Conservation (phyloP, 2,329 filamentous ascomycete genomes). For the Aspergillus sojae region DNA sequence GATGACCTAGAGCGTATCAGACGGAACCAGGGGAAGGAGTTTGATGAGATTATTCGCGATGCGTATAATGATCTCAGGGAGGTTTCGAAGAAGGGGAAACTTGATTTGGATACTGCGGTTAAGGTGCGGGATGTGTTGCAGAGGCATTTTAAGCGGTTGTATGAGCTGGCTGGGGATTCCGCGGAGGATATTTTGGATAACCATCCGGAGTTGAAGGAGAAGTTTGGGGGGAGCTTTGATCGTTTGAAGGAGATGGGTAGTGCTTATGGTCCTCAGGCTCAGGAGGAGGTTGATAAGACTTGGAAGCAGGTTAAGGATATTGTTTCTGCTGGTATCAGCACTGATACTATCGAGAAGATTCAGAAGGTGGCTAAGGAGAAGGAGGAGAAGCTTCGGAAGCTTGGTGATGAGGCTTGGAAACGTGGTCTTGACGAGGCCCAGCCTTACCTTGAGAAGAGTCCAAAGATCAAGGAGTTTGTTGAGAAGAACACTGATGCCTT, state of each 20-base stretch:
- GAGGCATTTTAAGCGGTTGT: constrained; percentile 63
- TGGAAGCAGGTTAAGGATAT: constrained; percentile 69
- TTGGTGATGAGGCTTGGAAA: constrained; percentile 72
- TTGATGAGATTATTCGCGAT: constrained; percentile 62
- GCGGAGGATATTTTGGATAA: constrained; percentile 69
- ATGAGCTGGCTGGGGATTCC: constrained; percentile 64
- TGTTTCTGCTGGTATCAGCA: constrained; percentile 62
- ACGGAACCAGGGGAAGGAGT: constrained; percentile 68
- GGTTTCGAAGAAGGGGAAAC: constrained; percentile 60
- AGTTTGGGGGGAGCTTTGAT: constrained; percentile 68
- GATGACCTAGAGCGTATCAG: constrained; percentile 70
- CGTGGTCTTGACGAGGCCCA: constrained; percentile 72
- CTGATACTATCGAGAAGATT: constrained; percentile 54
- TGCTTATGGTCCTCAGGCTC: constrained; percentile 72
- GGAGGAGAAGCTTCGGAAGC: constrained; percentile 64
- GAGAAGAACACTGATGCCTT: constrained; percentile 70
- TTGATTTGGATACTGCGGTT: constrained; percentile 64
- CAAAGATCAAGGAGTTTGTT: constrained; percentile 71
- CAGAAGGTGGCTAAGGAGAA: constrained; percentile 70
- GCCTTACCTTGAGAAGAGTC: constrained; percentile 74
- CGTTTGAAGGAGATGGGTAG: constrained; percentile 71
- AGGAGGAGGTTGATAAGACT: constrained; percentile 74
- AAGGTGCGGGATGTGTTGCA: constrained; percentile 65
- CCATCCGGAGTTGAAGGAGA: constrained; percentile 72
- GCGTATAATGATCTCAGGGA: constrained; percentile 45